Base-by-base conservation (phyloP, 2,329 filamentous ascomycete species). In the Arthrobotrys sphaeroides region DNA sequence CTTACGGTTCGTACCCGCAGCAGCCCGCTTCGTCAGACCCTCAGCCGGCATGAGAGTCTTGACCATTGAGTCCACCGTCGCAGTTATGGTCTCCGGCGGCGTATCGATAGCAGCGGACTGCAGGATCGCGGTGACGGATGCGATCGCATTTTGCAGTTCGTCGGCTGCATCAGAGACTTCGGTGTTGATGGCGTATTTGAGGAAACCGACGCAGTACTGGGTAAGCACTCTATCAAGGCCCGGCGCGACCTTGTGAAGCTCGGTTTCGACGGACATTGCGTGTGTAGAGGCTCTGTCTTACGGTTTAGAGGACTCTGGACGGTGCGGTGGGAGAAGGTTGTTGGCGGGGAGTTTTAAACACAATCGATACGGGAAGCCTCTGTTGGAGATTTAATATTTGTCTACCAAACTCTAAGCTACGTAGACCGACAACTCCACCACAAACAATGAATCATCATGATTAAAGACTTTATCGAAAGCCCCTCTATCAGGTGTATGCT, bases 161-260 rank as follows among this genome's bases (percentile, higher is more conserved):
- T 88, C 86, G 10, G 87, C 86, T 18, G 84, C 84, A 78, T 96
- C 93, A 60, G 90, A 88, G 75, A 89, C 86, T 86, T 91, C 96
- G 60, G 91, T 86, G 78, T 90, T 94, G 53, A 94, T 95, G 55
- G 95, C 95, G 86, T 99, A 94, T 81, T 90, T 93, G 79, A 99
- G 87, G 82, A 98, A 99, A 70, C 95, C 95, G 78, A 93, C 92
- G 45, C 93, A 95, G 84, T 97, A 97, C 84, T 96, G 92, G 55
- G 93, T 94, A 79, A 97, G 86, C 77, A 96, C 87, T 73, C 91
- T 92, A 84, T 97, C 94, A 79, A 97, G 92, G 81, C 91, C 90
- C 77, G 93, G 93, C 79, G 97, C 88, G 79, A 93, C 88, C 60
- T 40, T 77, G 33, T 66, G 60, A 18, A 77, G 73, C 36, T 77